Base-by-base conservation (phyloP, 257 asterid genomes). In the Solanum microdontum region DNA sequence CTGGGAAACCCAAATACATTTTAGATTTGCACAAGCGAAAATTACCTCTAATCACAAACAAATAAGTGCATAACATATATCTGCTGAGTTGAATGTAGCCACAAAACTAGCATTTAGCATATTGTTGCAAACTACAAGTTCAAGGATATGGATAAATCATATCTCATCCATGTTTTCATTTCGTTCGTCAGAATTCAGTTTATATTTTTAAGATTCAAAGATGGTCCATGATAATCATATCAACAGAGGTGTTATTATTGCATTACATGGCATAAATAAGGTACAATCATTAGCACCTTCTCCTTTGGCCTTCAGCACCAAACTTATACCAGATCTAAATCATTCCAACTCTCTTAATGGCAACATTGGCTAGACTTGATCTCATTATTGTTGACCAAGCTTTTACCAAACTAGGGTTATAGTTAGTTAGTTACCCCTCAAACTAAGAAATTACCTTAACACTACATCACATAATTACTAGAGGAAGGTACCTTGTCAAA, bases 401-500 rank as follows among this genome's bases (percentile, higher is more conserved):
- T 80, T 76, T 45, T 28, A 80, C 68, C 85, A 48, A 80, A 80
- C 39, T 80, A 80, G 66, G 36, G 21, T 45, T 80, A 80, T 55
- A 7, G n/a, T 17, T 55, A 17, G 64, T 55, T 80, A 26, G 68
- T 82, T 76, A 48, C 19, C 15, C 85, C 37, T 82, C 69, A 82
- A 82, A 48, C 17, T 45, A 48, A 8, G 68, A 82, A 82, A 17
- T 28, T 70, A 30, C 69, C 51, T 26, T 12, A 75, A 32, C 33
- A 74, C 55, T 86, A 58, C n/a, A 30, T 70, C 24, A 48, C 73
- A 40, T 39, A 66, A 43, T 23, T 48, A 83, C 30, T 89, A 43
- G 39, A 88, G 86, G 17, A 40, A 15, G 60, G 80, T 90, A 94
- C 99, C 98, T 97, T 97, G 92, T 97, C 99, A 91, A 96, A 97